A percentile compares a stretch with the other conserved stretches of the same genome.
Conservation (phyloP, 129 eudicot species). For the Flaveria linearis region DNA sequence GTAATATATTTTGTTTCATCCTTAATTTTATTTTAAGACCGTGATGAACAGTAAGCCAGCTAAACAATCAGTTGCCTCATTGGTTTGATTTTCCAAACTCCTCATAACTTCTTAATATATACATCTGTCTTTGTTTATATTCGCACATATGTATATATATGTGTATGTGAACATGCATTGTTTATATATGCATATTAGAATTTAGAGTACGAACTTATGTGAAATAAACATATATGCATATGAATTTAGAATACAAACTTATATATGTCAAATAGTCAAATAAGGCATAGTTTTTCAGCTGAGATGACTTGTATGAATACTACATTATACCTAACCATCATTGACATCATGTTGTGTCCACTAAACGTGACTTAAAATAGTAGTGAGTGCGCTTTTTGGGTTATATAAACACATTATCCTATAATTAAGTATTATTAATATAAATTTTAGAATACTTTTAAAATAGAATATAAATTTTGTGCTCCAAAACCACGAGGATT, state of each 20-base stretch:
- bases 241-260: background rate
- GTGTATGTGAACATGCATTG: too few species aligned
- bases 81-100: too few species aligned
- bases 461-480: slow-evolving; percentile 23
- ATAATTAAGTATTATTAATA: background rate
- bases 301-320: slow-evolving; percentile 7
- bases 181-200: too few species aligned
- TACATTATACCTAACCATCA: slow-evolving; percentile 24
- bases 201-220: too few species aligned
- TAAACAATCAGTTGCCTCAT: too few species aligned
- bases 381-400: slow-evolving; percentile 30
- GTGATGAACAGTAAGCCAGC: too few species aligned
- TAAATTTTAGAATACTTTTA: background rate
- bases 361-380: slow-evolving; percentile 35
- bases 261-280: background rate
- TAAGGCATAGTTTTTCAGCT: background rate
- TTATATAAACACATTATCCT: slow-evolving; percentile 31
- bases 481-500: slow-evolving; percentile 33
- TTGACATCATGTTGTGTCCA: slow-evolving; percentile 35
- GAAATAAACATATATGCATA: background rate
- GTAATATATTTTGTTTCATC: too few species aligned
- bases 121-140: too few species aligned
- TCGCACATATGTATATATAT: too few species aligned
- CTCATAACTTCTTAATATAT: too few species aligned
- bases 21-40: too few species aligned